Base-by-base conservation (phyloP, 129 eudicot genomes). In the Flaveria linearis region DNA sequence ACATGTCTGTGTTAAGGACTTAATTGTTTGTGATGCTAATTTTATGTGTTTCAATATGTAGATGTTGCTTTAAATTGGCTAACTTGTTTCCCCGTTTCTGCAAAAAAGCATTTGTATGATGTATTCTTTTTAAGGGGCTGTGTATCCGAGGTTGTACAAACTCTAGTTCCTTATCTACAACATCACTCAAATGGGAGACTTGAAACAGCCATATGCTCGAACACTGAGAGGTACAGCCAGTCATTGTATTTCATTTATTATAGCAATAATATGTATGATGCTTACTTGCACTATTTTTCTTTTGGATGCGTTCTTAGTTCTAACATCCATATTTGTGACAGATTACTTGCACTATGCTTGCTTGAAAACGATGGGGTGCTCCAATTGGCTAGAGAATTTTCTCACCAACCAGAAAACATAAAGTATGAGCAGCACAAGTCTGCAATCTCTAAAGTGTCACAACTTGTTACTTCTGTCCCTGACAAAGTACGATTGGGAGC, bases 51-150 rank as follows among this genome's bases (percentile, higher is more conserved):
- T 36, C 79, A 49, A 41, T 77, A 23, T 83, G 84, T 82, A 94
- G 98, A 91, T 84, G 83, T 94, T 84, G 93, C 98, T 83, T 64
- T 83, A 28, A 82, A 82, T 78, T 94, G 97, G 98, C 90, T 94
- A 20, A 77, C 90, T 12, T 94, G 96, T 69, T 84, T 94, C 67
- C 93, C 98, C n/a, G 74, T 84, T 43, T 82, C 97, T 71, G 97
- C 98, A 22, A 89, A 86, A 78, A 88, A 84, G 82, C 88, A 80
- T 75, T 80, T 89, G 26, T 94, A 85, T 72, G 97, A 94, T 72
- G 88, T 84, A 33, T 94, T 94, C 85, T 91, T 91, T 67, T 47
- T 85, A 49, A 79, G 81, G 46, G 98, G 96, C 7, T 80, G 66
- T 56, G 71, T 84, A 58, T 69, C 76, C 16, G 97, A 91, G 85